These are phyloP conservation scores for Penicillium fuscoglaucum DNA, from an alignment of 2,329 filamentous ascomycete species.

Conservation along the genomic window DNA sequence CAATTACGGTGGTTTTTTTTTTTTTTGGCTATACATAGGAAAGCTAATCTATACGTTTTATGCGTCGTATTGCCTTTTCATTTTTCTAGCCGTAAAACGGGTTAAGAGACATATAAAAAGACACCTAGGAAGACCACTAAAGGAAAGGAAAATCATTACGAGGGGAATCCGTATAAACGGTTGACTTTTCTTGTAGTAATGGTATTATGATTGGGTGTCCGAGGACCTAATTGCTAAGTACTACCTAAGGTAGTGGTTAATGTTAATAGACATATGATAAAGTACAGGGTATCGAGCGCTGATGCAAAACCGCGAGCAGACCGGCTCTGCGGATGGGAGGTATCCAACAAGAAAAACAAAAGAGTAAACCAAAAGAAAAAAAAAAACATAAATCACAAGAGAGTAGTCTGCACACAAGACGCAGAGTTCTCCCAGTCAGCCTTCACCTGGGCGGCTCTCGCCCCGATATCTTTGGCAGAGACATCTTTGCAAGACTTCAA, in stretches of 20 bases:
- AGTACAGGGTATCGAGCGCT: constrained; percentile 31
- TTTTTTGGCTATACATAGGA: background rate
- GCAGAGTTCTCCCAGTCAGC: constrained; percentile 28
- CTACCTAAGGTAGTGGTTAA: constrained; percentile 9
- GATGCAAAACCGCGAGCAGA: constrained; percentile 29
- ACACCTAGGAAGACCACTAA: background rate
- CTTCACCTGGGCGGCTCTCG: constrained; percentile 33
- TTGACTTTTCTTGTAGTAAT: background rate
- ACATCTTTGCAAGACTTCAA: constrained; percentile 45
- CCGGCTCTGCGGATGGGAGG: constrained; percentile 25
- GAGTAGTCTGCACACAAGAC: constrained; percentile 12
- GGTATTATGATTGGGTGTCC: constrained; percentile 18
- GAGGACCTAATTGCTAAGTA: constrained; percentile 22
- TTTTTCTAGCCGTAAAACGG: background rate
- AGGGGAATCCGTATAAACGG: background rate
- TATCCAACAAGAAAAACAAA: constrained; percentile 22
- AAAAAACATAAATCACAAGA: constrained; percentile 5
- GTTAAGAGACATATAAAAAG: background rate
- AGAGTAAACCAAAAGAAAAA: constrained; percentile 9
- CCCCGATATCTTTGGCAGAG: constrained; percentile 38
- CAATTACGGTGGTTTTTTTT: background rate
- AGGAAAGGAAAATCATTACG: background rate
- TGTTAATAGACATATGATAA: constrained; percentile 19
- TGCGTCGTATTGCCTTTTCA: background rate
- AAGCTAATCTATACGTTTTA: background rate